Base-by-base conservation (phyloP, 2,329 filamentous ascomycete genomes). In the Cryphonectria nitschkei region DNA sequence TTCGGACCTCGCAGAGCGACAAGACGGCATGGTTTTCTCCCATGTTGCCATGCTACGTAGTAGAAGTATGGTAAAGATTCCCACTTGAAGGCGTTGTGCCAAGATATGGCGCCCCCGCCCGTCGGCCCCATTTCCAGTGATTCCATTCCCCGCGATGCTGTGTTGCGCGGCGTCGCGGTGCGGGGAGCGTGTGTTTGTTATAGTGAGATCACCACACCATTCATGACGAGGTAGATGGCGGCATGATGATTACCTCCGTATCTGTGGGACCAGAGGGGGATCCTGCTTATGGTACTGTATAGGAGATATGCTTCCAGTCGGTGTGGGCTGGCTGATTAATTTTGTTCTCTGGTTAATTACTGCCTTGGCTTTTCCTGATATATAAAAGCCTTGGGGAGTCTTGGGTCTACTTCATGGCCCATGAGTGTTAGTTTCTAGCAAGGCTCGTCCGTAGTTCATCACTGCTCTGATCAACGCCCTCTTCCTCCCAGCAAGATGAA, bases 51-150 rank as follows among this genome's bases (percentile, higher is more conserved):
- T 39, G 11, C 37, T 39, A 39, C 37, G 37, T 9, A 39, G 37
- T 39, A 39, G 37, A 39, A 39, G 11, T 13, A 54, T 29, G 52
- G 52, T 29, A 22, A 16, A 19, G 19, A 54, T 68, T 60, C 50
- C 69, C 69, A 70, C 69, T 43, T 32, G 68, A 39, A 34, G 68
- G 68, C 66, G 61, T 67, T 16, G 66, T 60, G 69, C 69, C 67
- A 56, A 65, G 66, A 65, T 62, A 61, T 29, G 32, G 52, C 7
- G 37, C 37, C 8, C 32, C 58, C 65, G 52, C 65, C 34, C 52
- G 34, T 41, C 32, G 65, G 58, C 65, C 54, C 65, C 65, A 58
- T 58, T 41, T 58, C n/a, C 46, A 50, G 19, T 50, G 46, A 50
- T 67, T n/a, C 50, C 65, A 19, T 2, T 2, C 26, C 46, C 43